phyloP scores from a whole-genome alignment of 2,329 filamentous ascomycete species.

The Botryotinia convoluta region DNA sequence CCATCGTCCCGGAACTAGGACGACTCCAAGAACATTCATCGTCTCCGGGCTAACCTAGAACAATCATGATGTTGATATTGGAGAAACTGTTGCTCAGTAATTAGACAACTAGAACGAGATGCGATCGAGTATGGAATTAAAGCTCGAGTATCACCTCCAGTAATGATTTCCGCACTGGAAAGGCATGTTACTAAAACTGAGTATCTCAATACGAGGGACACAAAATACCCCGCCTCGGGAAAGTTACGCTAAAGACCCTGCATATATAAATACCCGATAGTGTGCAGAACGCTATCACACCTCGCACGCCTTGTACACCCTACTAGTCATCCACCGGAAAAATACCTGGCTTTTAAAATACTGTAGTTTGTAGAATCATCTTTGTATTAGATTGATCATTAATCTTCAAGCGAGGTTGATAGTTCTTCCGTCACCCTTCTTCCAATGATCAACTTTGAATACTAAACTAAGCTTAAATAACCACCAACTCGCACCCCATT shows the following conservation, averaged over 20 bases:
- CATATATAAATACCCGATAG: not conserved
- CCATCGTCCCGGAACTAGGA: not conserved
- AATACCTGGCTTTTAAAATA: not conserved
- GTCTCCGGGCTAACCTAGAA: not conserved
- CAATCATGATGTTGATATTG: not conserved
- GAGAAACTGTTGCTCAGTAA: not conserved
- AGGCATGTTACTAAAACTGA: not conserved
- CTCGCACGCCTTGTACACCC: not conserved
- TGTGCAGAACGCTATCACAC: not conserved
- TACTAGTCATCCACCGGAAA: not conserved
- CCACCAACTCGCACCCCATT: not conserved
- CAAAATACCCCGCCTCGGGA: conserved; percentile 1
- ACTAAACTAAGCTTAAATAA: not conserved
- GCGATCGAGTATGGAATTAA: not conserved
- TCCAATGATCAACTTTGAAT: not conserved
- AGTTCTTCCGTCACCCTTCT: not conserved
- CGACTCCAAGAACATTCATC: not conserved
- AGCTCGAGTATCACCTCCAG: not conserved
- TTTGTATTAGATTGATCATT: not conserved
- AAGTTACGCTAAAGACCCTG: not conserved
- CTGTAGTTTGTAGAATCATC: not conserved
- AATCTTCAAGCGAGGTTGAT: not conserved
- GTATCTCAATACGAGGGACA: not conserved
- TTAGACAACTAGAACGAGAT: not conserved
- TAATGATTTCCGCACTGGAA: not conserved